phyloP scores from a whole-genome alignment of 257 asterid species.

The Voacanga thouarsii region DNA sequence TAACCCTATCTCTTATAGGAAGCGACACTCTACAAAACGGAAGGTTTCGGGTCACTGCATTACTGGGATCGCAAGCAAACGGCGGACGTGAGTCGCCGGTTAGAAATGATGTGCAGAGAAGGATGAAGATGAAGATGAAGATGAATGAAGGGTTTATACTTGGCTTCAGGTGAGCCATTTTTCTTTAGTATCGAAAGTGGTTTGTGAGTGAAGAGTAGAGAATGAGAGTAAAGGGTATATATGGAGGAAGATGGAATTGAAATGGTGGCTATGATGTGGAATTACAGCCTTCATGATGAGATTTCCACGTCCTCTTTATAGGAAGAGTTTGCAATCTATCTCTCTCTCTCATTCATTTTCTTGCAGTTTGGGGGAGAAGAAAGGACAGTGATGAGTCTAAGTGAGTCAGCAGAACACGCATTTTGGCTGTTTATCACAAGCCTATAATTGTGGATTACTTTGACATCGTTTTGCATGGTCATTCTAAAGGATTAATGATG shows the following conservation, averaged over 20 bases:
- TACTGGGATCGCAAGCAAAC: constrained; percentile 70
- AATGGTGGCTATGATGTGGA: constrained; percentile 6
- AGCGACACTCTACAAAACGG: constrained; percentile 55
- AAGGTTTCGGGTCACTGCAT: constrained; percentile 34
- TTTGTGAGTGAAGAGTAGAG: constrained; percentile 17
- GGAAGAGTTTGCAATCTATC: neutral
- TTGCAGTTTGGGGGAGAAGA: neutral
- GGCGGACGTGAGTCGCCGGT: constrained; percentile 47
- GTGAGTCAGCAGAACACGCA: constrained; percentile 27
- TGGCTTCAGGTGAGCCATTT: constrained; percentile 5
- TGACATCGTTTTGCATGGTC: neutral
- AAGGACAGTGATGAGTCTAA: constrained; percentile 2
- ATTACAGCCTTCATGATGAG: constrained; percentile 16
- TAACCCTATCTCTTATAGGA: constrained; percentile 55
- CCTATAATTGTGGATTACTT: neutral
- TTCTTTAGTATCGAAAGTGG: neutral
- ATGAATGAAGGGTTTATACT: constrained; percentile 4
- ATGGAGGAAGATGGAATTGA: constrained; percentile 25
- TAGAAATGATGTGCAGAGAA: constrained; percentile 19
- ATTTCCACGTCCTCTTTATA: constrained; percentile 30
- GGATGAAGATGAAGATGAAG: constrained; percentile 14
- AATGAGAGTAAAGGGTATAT: constrained; percentile 18
- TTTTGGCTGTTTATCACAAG: neutral
- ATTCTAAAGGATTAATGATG: neutral
- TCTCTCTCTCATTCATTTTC: neutral